These are phyloP conservation scores for Eimeria necatrix DNA, from an alignment of 169 alveolate genomes.

Conservation along the genomic window DNA sequence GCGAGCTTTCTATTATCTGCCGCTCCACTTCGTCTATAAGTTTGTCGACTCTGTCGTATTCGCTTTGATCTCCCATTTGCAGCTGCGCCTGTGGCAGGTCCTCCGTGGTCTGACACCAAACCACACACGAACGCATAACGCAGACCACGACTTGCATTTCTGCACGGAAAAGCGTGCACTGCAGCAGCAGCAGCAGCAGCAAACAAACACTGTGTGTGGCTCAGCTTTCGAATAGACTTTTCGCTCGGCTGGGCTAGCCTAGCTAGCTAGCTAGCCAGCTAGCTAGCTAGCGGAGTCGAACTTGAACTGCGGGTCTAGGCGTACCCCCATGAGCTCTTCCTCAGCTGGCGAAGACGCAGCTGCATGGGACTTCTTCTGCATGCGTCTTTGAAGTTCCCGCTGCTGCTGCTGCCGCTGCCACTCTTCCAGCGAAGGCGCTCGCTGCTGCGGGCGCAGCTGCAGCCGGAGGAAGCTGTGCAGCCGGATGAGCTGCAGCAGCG, in stretches of 20 bases:
- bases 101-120: background rate
- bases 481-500: constrained; percentile 43
- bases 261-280: too few species aligned
- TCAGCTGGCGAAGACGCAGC: background rate
- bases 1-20: constrained; percentile 25
- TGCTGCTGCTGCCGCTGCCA: constrained; percentile 67
- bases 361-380: background rate
- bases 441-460: constrained; percentile 65
- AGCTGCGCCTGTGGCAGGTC: constrained; percentile 50
- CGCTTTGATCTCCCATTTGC: background rate
- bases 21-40: constrained; percentile 31
- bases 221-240: too few species aligned
- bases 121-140: too few species aligned
- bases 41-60: constrained; percentile 30
- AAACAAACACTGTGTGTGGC: too few species aligned
- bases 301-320: background rate
- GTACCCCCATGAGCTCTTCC: constrained; percentile 1
- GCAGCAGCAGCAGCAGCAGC: too few species aligned
- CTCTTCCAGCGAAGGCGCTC: constrained; percentile 52
- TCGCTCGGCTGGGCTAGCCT: too few species aligned
- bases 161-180: too few species aligned
- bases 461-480: constrained; percentile 34
- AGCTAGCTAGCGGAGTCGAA: too few species aligned
- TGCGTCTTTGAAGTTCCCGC: background rate
- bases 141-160: too few species aligned